Base-by-base conservation (phyloP, 169 alveolate genomes). In the Eimeria zaria region DNA sequence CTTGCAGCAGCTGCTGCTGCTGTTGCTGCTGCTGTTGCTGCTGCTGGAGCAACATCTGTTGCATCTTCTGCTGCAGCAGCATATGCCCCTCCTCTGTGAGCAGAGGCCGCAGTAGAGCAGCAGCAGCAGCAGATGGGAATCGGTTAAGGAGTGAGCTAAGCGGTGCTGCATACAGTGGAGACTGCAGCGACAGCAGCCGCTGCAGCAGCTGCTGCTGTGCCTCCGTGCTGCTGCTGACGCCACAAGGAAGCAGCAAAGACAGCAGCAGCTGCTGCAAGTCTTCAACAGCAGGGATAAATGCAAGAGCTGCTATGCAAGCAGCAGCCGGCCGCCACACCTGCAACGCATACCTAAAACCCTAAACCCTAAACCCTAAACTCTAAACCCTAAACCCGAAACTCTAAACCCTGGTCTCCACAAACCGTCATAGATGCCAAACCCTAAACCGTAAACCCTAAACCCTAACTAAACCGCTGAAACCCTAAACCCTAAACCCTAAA, bases 201-300 rank as follows among this genome's bases (percentile, higher is more conserved):
- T 81, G 90, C 90, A 81, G 90, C 90, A 81, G 71, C 90, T 81
- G 90, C 90, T 81, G 85, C 85, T 74, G 90, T 48, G 90, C 90
- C 67, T 6, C 90, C 48, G 71, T 39, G 55, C 55, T 74, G 85
- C 55, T 74, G 85, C 85, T 74, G 55, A 69, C 24, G 41, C 71
- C 71, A 48, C 53, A 27, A 2, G 90, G 90, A 69, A 48, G 67
- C 71, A 81, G 90, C 90, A 81, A 48, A 27, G 90, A 81, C 67
- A 81, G 90, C 90, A 81, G 90, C 90, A 81, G 69, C 90, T 81
- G 90, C 90, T 81, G 90, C 90, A 81, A 62, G 22, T 39, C 48
- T 27, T 51, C 90, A 18, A 33, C 24, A 5, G 90, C 14, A 46
- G 90, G 90, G 73, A 81, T 22, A 51, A 81, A 81, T 1, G 90